phyloP scores from a whole-genome alignment of 805 yeast species.

The Starmera caribaea region DNA sequence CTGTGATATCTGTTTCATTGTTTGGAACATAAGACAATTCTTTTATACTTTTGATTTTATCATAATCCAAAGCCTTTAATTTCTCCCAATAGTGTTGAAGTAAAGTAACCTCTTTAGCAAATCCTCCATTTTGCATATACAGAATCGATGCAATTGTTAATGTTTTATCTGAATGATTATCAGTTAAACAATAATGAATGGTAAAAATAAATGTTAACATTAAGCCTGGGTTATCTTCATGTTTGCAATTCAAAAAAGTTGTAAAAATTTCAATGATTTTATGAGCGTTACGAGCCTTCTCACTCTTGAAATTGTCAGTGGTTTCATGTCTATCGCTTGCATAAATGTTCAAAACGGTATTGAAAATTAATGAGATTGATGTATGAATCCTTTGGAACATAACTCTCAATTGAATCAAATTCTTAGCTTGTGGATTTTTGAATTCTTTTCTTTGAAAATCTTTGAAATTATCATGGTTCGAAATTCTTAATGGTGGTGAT shows the following conservation, averaged over 20 bases:
- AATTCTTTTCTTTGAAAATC: constrained; percentile 28
- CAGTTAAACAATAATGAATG: constrained; percentile 24
- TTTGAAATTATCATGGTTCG: constrained; percentile 28
- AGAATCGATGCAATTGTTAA: constrained; percentile 32
- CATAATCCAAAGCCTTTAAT: constrained; percentile 13
- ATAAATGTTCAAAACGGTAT: constrained; percentile 34
- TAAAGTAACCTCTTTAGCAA: constrained; percentile 22
- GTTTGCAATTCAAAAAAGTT: constrained; percentile 12
- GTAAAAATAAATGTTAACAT: constrained; percentile 27
- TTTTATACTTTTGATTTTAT: constrained; percentile 21
- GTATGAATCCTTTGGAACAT: constrained; percentile 40
- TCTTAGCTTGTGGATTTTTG: constrained; percentile 52
- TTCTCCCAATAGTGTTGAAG: constrained; percentile 18
- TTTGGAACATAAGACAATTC: constrained; percentile 27
- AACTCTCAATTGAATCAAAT: constrained; percentile 45
- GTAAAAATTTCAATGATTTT: constrained; percentile 17
- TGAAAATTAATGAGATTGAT: constrained; percentile 30
- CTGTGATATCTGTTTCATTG: constrained; percentile 24
- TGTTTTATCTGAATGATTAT: constrained; percentile 22
- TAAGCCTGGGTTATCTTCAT: constrained; percentile 19
- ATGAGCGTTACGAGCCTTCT: constrained; percentile 32
- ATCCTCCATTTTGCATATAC: constrained; percentile 45
- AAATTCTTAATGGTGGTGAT: constrained; percentile 32
- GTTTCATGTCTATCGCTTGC: constrained; percentile 40
- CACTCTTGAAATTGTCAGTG: constrained; percentile 22